A percentile compares a stretch with the other conserved stretches of the same genome.
These are phyloP conservation scores for Fusarium anthophilum DNA, from an alignment of 2,329 filamentous ascomycete species.

Conservation along the genomic window DNA sequence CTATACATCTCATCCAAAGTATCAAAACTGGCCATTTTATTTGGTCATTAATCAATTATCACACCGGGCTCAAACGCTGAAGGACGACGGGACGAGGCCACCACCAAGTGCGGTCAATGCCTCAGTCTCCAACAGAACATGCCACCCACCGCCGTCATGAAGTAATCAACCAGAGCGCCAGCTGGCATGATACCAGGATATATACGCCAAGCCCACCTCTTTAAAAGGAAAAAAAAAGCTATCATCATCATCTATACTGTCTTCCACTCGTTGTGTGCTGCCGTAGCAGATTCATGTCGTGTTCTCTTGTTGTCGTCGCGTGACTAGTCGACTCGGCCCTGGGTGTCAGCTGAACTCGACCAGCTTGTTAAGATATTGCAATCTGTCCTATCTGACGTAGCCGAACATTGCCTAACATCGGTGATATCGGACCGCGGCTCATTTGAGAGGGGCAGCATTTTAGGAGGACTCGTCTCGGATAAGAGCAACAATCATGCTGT, in stretches of 20 bases:
- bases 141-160: slow-evolving; percentile 35
- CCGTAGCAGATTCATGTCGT: slow-evolving; percentile 34
- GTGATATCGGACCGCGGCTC: slow-evolving; percentile 23
- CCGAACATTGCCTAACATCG: slow-evolving; percentile 12
- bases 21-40: slow-evolving; percentile 17
- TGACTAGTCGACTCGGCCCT: slow-evolving; percentile 31
- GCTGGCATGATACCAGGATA: slow-evolving; percentile 45
- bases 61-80: slow-evolving; percentile 31
- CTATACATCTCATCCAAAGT: not conserved
- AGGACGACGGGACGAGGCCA: slow-evolving; percentile 24
- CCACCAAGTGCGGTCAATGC: slow-evolving; percentile 21
- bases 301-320: slow-evolving; percentile 23
- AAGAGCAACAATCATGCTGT: slow-evolving; percentile 97
- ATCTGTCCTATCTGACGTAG: slow-evolving; percentile 15
- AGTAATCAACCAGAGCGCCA: slow-evolving; percentile 47
- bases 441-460: slow-evolving; percentile 43
- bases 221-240: slow-evolving; percentile 33
- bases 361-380: slow-evolving; percentile 15
- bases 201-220: slow-evolving; percentile 45
- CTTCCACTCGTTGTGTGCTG: slow-evolving; percentile 43
- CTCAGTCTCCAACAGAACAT: slow-evolving; percentile 36
- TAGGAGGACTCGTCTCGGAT: slow-evolving; percentile 95
- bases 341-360: slow-evolving; percentile 27
- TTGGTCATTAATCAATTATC: slow-evolving; percentile 47
- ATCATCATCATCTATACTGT: slow-evolving; percentile 41